Percentiles rank a stretch among this genome's conserved stretches.
phyloP scores from a whole-genome alignment of 257 asterid genomes.

The Pogostemon cablin region DNA sequence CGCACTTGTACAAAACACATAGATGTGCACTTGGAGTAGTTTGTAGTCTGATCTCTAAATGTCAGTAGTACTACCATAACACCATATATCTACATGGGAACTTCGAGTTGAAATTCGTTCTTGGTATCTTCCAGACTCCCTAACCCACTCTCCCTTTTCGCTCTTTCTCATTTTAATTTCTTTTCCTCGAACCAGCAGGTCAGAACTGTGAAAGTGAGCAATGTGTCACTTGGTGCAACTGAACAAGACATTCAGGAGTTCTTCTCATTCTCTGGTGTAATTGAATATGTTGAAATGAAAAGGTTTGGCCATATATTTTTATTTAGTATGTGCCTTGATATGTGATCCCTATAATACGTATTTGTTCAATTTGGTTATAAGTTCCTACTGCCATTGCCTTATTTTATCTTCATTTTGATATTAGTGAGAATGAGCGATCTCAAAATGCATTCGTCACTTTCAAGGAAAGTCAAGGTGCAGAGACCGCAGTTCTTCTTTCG shows the following conservation, averaged over 20 bases:
- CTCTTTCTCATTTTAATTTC: background rate
- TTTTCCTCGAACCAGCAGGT: constrained; percentile 41
- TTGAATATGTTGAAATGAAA: constrained; percentile 59
- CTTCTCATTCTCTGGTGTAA: constrained; percentile 75
- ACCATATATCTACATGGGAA: background rate
- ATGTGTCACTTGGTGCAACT: constrained; percentile 62
- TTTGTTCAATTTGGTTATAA: constrained; percentile 22
- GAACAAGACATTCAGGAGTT: constrained; percentile 70
- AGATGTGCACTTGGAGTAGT: background rate
- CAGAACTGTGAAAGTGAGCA: constrained; percentile 69
- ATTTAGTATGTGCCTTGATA: constrained; percentile 16
- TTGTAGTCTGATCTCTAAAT: constrained; percentile 15
- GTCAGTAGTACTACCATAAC: background rate
- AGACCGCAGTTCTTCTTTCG: constrained; percentile 71
- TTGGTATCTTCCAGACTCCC: background rate
- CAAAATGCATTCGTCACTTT: constrained; percentile 67
- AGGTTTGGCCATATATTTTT: constrained; percentile 42
- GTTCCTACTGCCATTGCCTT: background rate
- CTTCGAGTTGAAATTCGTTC: constrained; percentile 19
- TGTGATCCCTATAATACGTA: constrained; percentile 13
- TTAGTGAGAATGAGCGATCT: constrained; percentile 61
- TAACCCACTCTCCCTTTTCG: background rate
- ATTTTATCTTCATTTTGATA: constrained; percentile 17
- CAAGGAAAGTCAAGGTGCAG: constrained; percentile 64
- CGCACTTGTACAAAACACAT: background rate